Conservation (phyloP, 2,329 filamentous ascomycete species). For the Malbranchea zuffiana region DNA sequence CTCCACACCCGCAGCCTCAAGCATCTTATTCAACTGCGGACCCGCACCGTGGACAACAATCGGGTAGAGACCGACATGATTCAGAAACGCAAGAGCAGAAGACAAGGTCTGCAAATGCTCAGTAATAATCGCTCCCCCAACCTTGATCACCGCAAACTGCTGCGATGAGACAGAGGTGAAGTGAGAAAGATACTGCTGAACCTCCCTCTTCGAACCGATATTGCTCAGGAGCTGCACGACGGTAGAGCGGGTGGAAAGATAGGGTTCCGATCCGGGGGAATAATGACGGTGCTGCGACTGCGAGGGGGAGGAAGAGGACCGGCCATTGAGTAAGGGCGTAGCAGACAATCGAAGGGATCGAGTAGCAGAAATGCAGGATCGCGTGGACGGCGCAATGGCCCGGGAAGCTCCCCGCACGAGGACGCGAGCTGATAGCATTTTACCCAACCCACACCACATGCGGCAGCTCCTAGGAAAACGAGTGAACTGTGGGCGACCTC, state of each 20-base stretch:
- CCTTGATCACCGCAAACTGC: constrained; percentile 97
- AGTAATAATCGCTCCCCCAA: constrained; percentile 89
- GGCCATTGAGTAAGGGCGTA: constrained; percentile 27
- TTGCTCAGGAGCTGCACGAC: constrained; percentile 88
- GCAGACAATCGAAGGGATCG: constrained; percentile 6
- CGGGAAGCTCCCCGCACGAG: constrained; percentile 34
- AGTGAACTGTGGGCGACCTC: not conserved
- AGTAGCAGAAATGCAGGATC: constrained; percentile 8
- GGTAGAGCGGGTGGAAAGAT: constrained; percentile 61
- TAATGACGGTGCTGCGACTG: constrained; percentile 31
- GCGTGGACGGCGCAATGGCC: constrained; percentile 3
- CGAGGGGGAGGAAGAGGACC: constrained; percentile 19
- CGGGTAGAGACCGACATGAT: constrained; percentile 88
- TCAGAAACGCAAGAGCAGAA: constrained; percentile 77
- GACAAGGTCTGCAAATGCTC: constrained; percentile 89
- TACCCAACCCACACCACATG: constrained; percentile 10
- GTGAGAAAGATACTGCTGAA: constrained; percentile 93
- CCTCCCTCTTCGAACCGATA: constrained; percentile 90
- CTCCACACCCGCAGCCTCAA: constrained; percentile 84
- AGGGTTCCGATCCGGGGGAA: constrained; percentile 36
- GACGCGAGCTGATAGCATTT: constrained; percentile 35
- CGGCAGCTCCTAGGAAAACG: constrained; percentile 8
- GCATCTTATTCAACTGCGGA: constrained; percentile 83
- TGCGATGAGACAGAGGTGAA: constrained; percentile 95
- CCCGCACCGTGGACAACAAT: constrained; percentile 93